Evolutionary conservation across 257 asterid species (phyloP).

Genomic region (Nicotiana otophora): DNA sequence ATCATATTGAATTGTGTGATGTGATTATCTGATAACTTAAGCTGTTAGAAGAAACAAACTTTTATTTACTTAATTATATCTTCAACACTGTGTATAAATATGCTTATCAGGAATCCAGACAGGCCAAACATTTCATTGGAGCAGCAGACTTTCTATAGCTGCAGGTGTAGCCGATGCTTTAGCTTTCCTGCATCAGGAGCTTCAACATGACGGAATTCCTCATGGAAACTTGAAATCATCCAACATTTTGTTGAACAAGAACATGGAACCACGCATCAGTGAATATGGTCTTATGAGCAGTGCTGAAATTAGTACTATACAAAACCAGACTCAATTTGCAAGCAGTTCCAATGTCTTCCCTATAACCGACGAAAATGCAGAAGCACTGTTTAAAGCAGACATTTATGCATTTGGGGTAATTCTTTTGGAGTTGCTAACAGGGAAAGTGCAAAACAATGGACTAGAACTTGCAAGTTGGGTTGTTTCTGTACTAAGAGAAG

Average conservation of each 20-base stretch:
- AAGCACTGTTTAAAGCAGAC: slow-evolving; percentile 40
- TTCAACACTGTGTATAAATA: background rate
- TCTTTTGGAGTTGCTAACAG: slow-evolving; percentile 75
- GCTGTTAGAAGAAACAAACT: too few species aligned
- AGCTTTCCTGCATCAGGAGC: slow-evolving; percentile 16
- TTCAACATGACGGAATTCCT: slow-evolving; percentile 36
- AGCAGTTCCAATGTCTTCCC: slow-evolving; percentile 14
- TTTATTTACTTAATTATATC: too few species aligned
- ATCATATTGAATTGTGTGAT: too few species aligned
- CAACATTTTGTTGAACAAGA: slow-evolving; percentile 46
- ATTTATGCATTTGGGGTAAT: slow-evolving; percentile 51
- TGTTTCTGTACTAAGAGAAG: slow-evolving; percentile 58
- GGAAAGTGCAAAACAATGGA: slow-evolving; percentile 45
- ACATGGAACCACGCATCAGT: slow-evolving; percentile 56
- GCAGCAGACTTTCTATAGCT: slow-evolving; percentile 44
- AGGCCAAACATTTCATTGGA: slow-evolving; percentile 47
- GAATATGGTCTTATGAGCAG: slow-evolving; percentile 59
- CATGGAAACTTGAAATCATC: slow-evolving; percentile 83
- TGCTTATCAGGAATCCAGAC: slow-evolving; percentile 26
- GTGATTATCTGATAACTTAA: too few species aligned
- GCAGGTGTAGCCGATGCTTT: slow-evolving; percentile 40
- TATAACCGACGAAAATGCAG: slow-evolving; percentile 23
- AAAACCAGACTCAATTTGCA: slow-evolving; percentile 15
- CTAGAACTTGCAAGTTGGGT: slow-evolving; percentile 62
- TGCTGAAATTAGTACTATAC: background rate